Evolutionary conservation across 2,329 filamentous ascomycete species (phyloP).

Genomic region (Exophiala dermatitidis): DNA sequence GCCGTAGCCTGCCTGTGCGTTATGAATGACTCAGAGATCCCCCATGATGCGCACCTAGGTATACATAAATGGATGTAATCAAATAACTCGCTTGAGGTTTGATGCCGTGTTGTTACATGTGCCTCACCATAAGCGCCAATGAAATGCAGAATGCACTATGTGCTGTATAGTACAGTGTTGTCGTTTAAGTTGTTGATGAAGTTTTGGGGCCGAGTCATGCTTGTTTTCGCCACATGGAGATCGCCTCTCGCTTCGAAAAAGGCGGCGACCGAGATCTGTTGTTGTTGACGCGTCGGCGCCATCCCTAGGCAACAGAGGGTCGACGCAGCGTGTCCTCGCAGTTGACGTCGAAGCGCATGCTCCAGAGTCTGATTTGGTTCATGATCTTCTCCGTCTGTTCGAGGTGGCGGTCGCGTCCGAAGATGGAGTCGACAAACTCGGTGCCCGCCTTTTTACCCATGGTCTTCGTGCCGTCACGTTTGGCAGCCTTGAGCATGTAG

Average conservation of each 20-base stretch:
- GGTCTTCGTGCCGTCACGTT: slow-evolving; percentile 60
- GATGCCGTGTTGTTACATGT: slow-evolving; percentile 13
- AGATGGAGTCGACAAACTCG: slow-evolving; percentile 94
- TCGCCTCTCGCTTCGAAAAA: background rate
- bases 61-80: background rate
- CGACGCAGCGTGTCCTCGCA: slow-evolving; percentile 76
- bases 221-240: slow-evolving; percentile 9
- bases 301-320: slow-evolving; percentile 34
- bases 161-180: slow-evolving; percentile 1
- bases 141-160: background rate
- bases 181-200: no score
- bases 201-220: slow-evolving; percentile 9
- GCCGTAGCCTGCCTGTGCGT: background rate
- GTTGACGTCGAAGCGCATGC: slow-evolving; percentile 90
- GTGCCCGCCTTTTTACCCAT: slow-evolving; percentile 88
- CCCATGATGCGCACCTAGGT: background rate
- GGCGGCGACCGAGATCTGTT: background rate
- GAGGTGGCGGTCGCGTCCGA: slow-evolving; percentile 82
- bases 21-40: slow-evolving; percentile 15
- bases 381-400: slow-evolving; percentile 89
- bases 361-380: slow-evolving; percentile 80
- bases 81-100: background rate
- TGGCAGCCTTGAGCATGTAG: slow-evolving; percentile 88
- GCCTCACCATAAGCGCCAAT: slow-evolving; percentile 8
- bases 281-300: background rate